A percentile compares a stretch with the other conserved stretches of the same genome.
phyloP scores from a whole-genome alignment of 225 moss, liverwort and hornwort genomes.

The Anthoceros angustus region DNA sequence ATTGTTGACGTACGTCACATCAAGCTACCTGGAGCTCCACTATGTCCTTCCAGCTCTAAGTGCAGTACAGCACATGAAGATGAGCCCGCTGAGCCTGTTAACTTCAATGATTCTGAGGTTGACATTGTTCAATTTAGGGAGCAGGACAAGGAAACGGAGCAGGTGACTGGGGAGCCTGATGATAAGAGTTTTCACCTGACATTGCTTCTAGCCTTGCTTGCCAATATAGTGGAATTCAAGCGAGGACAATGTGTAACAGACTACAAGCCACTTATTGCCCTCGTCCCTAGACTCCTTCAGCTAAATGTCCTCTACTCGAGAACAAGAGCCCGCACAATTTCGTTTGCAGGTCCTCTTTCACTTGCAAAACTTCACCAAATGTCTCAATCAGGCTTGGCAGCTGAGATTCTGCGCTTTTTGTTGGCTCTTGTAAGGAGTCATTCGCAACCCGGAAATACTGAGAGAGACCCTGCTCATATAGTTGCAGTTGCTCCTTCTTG shows the following conservation, averaged over 20 bases:
- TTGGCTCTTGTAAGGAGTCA: constrained; percentile 75
- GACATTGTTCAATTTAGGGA: neutral
- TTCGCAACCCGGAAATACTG: constrained; percentile 71
- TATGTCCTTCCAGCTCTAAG: constrained; percentile 8
- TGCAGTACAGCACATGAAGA: constrained; percentile 4
- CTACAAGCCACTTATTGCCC: constrained; percentile 61
- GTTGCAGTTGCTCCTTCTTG: constrained; percentile 57
- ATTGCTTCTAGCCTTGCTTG: constrained; percentile 55
- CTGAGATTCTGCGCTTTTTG: constrained; percentile 54
- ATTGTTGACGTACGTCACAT: neutral
- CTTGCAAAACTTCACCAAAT: constrained; percentile 22
- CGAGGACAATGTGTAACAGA: constrained; percentile 92
- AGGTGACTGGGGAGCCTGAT: constrained; percentile 10
- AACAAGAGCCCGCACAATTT: neutral
- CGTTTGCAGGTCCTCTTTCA: constrained; percentile 13
- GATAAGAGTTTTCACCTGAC: constrained; percentile 39
- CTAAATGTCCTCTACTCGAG: constrained; percentile 28
- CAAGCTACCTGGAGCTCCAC: constrained; percentile 4
- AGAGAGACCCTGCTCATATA: constrained; percentile 61
- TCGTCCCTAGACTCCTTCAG: constrained; percentile 43
- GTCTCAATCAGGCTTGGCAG: constrained; percentile 25
- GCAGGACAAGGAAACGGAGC: neutral
- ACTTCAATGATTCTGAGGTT: constrained; percentile 7
- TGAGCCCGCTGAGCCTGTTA: neutral
- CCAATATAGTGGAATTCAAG: constrained; percentile 59